Conservation (phyloP, 768 basidiomycete species). For the Kwoniella dendrophila region DNA sequence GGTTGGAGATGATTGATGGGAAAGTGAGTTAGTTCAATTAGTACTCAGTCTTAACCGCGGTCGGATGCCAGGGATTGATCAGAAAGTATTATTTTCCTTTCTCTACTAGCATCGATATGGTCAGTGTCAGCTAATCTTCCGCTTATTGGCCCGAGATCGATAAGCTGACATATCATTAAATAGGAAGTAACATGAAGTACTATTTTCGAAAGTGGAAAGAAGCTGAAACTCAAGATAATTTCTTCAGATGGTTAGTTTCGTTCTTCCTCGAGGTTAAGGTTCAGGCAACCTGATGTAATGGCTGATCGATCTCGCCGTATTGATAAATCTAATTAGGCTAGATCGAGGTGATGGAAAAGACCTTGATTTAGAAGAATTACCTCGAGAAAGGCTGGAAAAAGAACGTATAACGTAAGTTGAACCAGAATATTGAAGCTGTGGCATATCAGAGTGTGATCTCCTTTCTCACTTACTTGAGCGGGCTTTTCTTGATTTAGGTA, state of each 20-base stretch:
- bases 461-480: not conserved
- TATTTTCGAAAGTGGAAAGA: conserved; percentile 67
- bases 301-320: not conserved
- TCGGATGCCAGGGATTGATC: not conserved
- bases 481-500: conserved; percentile 59
- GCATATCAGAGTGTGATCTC: not conserved
- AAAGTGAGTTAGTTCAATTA: conserved; percentile 29
- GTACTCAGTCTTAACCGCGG: not conserved
- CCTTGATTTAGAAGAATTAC: conserved; percentile 64
- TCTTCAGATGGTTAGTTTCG: conserved; percentile 59
- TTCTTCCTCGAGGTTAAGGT: not conserved
- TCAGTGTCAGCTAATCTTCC: conserved; percentile 1
- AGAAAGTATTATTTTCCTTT: not conserved
- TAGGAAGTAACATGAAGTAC: conserved; percentile 52
- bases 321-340: conserved; percentile 59
- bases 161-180: not conserved
- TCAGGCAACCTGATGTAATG: not conserved
- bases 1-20: conserved; percentile 53
- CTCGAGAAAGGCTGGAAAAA: conserved; percentile 65
- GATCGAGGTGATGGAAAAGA: conserved; percentile 66
- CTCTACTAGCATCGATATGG: conserved; percentile 43
- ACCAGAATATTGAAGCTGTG: not conserved
- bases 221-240: conserved; percentile 67
- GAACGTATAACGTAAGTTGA: conserved; percentile 59
- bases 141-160: not conserved